Evolutionary conservation across 2,329 filamentous ascomycete species (phyloP), one percentile per base, ranked within the genome.

Genomic region (Blumeria hordei): DNA sequence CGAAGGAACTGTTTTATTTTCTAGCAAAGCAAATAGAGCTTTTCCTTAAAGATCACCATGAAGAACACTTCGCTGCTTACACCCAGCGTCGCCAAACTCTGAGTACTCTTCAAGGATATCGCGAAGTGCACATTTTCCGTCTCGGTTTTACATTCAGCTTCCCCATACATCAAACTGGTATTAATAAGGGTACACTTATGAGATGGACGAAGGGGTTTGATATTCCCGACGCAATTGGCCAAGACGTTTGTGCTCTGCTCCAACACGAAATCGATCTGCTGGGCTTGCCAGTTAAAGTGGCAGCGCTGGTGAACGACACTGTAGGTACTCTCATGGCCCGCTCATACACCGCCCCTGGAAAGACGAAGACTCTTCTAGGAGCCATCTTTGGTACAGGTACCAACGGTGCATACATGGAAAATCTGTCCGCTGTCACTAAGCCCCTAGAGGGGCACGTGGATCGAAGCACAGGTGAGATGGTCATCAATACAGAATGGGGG

Each of bases 121-220:
- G 72, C 55, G 80, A 87, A 59, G 80, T 90, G 66, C 75, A 90
- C 57, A 78, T 92, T 58, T 94, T 96, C 71, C 85, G 88, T 63
- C 74, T 98, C 44, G 92, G 92, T n/a, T 98, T 98, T 70, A 98
- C 92, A 54, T 98, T 98, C 70, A 94, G 85, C 66, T 98, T 96
- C 71, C 92, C 92, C 2, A 88, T 96, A 41, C 80, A 93, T 66
- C 92, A 98, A 68, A 74, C 85, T 56, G 88, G 87, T 41, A 94
- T 98, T 67, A 96, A 96, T 74, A 90, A 88, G 70, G 92, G 92
- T 58, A 83, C 81, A 56, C 74, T 98, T 55, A 92, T 95, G 69
- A 81, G 92, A 62, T 98, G 92, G 92, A 98, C 92, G 56, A 98
- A 98, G 72, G 92, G 92, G 54, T 98, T 95, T 66, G 87, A 96